Base-by-base conservation (phyloP, 805 yeast species). In the Zygoascus tannicola region DNA sequence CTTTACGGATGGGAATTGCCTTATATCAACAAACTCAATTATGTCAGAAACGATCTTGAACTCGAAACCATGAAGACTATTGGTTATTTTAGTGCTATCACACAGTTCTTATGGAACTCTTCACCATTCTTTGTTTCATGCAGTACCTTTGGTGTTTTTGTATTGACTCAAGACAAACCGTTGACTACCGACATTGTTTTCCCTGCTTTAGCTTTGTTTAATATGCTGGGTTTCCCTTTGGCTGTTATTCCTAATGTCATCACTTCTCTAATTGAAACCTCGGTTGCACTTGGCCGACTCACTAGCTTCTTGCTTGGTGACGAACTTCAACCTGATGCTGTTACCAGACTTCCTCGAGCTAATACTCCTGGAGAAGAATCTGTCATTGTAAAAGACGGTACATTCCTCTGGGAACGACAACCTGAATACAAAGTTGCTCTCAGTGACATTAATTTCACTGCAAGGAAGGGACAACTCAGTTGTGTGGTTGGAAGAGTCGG, bases 401-500 rank as follows among this genome's bases (percentile, higher is more conserved):
- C 66, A 4, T 68, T 67, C 50, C 53, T 64, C 16, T 68, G 68
- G 69, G 94, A 85, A 64, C 90, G 92, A 16, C 80, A 78, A 46
- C 70, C 85, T 46, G 50, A 44, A 28, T 32, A 78, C 43, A 58
- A 50, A 32, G 52, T 54, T 33, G 92, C 86, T 1, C 70, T 90
- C 57, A 76, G 74, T 46, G 66, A 80, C 55, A 76, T 85, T 42
- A 76, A 80, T 56, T 77, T 83, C 49, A 61, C 55, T 32, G 86
- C 90, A 5, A 73, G 67, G 48, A 86, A 86, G 62, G 95, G 95
- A 44, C 81, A 84, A 47, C 69, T 88, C 47, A 75, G 78, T 41
- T 88, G 97, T 68, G 72, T 88, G 53, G 90, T 88, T 39, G 97
- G 97, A 33, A 78, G 74, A 51, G 97, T 88, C 44, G 97, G 96